These are phyloP conservation scores for Lagenidium giganteum DNA, from an alignment of 352 stramenopile genomes.

Conservation along the genomic window DNA sequence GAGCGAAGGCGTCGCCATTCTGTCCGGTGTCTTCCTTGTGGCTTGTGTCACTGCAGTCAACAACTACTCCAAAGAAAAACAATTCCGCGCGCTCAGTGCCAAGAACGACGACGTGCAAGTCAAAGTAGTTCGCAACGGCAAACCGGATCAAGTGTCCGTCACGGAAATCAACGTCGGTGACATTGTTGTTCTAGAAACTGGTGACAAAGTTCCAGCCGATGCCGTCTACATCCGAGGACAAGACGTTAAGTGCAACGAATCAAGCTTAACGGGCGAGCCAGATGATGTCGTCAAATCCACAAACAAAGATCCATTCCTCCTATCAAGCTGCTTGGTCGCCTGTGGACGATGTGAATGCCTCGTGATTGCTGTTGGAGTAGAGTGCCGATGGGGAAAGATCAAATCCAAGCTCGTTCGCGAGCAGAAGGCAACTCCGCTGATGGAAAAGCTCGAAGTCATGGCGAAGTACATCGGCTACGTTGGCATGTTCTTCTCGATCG, in stretches of 20 bases:
- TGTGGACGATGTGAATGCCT: slow-evolving; percentile 72
- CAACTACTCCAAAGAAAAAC: slow-evolving; percentile 95
- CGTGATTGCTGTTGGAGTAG: slow-evolving; percentile 74
- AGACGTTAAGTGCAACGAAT: slow-evolving; percentile 95
- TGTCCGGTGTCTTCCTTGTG: slow-evolving; percentile 91
- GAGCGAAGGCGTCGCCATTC: slow-evolving; percentile 94
- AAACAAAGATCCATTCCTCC: slow-evolving; percentile 74
- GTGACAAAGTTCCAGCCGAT: slow-evolving; percentile 94
- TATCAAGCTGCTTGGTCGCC: slow-evolving; percentile 80
- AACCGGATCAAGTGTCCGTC: slow-evolving; percentile 64
- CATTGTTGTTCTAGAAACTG: slow-evolving; percentile 91
- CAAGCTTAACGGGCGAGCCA: slow-evolving; percentile 94
- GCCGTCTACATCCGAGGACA: slow-evolving; percentile 88
- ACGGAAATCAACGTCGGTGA: slow-evolving; percentile 74
- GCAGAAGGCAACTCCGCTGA: slow-evolving; percentile 86
- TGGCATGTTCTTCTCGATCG: slow-evolving; percentile 78
- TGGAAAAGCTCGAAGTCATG: slow-evolving; percentile 91
- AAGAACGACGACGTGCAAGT: slow-evolving; percentile 88
- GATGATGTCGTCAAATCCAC: slow-evolving; percentile 87
- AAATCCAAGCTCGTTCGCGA: slow-evolving; percentile 87
- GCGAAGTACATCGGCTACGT: slow-evolving; percentile 89
- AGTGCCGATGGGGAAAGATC: slow-evolving; percentile 89
- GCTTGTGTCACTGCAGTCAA: slow-evolving; percentile 93
- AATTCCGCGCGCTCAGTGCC: slow-evolving; percentile 82
- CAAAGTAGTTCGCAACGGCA: slow-evolving; percentile 67